Conservation (phyloP, 768 basidiomycete species). For the Royoungia palumana region DNA sequence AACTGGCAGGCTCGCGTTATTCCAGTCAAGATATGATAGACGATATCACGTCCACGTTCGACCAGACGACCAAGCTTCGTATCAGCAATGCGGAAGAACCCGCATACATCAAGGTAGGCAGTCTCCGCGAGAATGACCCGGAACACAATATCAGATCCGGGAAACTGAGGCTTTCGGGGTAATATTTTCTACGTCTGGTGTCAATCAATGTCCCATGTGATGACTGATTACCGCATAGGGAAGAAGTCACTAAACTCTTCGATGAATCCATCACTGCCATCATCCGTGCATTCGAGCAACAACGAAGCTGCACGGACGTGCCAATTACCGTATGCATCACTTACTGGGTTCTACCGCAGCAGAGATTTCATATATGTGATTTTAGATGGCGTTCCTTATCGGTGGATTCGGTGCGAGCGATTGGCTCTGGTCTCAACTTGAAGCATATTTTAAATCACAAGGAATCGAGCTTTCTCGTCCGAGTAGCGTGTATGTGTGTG, state of each 20-base stretch:
- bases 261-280: slow-evolving; percentile 37
- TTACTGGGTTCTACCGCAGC: background rate
- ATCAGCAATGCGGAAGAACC: slow-evolving; percentile 34
- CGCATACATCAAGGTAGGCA: slow-evolving; percentile 39
- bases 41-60: slow-evolving; percentile 33
- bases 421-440: slow-evolving; percentile 41
- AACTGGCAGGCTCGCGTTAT: slow-evolving; percentile 25
- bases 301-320: slow-evolving; percentile 17
- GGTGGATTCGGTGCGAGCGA: slow-evolving; percentile 51
- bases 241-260: slow-evolving; percentile 39
- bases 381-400: slow-evolving; percentile 39
- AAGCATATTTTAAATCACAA: slow-evolving; percentile 31
- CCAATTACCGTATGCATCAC: slow-evolving; percentile 29
- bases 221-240: slow-evolving; percentile 13
- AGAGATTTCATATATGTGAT: background rate
- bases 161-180: slow-evolving; percentile 35
- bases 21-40: slow-evolving; percentile 30
- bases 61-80: slow-evolving; percentile 35
- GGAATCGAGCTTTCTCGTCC: slow-evolving; percentile 45
- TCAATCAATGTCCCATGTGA: background rate
- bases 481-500: slow-evolving; percentile 43
- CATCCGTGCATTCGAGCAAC: slow-evolving; percentile 30
- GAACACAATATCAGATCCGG: slow-evolving; percentile 31
- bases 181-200: background rate
- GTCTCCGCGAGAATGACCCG: slow-evolving; percentile 30